phyloP scores from a whole-genome alignment of 106 monocot genomes.

The Dendrobium huoshanense region DNA sequence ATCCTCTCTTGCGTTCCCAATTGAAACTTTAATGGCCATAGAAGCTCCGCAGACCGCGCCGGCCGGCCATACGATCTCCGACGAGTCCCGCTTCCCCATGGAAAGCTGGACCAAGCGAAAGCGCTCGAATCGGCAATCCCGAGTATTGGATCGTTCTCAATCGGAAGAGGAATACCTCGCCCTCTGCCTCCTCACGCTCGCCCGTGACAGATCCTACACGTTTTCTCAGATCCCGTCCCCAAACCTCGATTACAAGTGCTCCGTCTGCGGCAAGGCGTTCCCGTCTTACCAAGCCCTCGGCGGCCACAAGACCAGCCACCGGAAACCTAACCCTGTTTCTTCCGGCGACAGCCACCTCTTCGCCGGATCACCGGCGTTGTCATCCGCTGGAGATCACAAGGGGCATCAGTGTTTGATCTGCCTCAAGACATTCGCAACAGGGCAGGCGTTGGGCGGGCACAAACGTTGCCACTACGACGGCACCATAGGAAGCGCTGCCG shows the following conservation, averaged over 20 bases:
- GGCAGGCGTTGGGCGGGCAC: constrained; percentile 65
- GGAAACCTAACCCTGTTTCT: not conserved
- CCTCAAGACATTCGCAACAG: constrained; percentile 33
- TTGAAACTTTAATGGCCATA: not conserved
- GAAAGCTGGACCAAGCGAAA: not conserved
- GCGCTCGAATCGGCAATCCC: not conserved
- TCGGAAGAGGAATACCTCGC: constrained; percentile 7
- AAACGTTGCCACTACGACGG: constrained; percentile 58
- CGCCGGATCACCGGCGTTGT: not conserved
- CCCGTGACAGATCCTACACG: not conserved
- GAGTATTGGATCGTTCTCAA: not conserved
- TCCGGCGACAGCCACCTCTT: too few species aligned
- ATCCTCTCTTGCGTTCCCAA: not conserved
- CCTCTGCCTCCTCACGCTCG: constrained; percentile 2
- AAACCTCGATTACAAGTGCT: not conserved
- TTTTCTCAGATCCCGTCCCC: not conserved
- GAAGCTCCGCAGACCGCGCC: not conserved
- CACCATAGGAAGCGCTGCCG: constrained; percentile 9
- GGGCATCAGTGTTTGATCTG: constrained; percentile 36
- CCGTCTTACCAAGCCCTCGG: constrained; percentile 55
- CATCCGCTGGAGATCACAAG: constrained; percentile 5
- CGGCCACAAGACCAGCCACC: constrained; percentile 49
- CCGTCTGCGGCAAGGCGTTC: constrained; percentile 44
- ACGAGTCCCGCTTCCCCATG: not conserved
- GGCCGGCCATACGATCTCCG: not conserved